Percentiles rank a stretch among this genome's conserved stretches.
Conservation (phyloP, 2,329 filamentous ascomycete species). For the Onygenales sp. region DNA sequence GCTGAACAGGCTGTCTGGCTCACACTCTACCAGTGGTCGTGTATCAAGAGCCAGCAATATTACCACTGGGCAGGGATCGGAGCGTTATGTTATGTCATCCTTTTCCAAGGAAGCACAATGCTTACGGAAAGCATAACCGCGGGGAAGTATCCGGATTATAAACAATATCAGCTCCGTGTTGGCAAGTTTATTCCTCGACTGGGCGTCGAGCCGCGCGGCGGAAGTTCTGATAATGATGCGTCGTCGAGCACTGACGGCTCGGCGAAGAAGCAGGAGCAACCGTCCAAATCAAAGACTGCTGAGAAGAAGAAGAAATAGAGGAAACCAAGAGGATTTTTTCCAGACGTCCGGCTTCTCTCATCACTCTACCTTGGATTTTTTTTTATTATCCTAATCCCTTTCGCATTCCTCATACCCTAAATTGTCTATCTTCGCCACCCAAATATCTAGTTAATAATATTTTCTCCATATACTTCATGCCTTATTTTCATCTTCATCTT, state of each 20-base stretch:
- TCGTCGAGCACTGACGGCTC: slow-evolving; percentile 15
- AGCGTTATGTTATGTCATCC: slow-evolving; percentile 56
- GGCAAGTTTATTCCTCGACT: slow-evolving; percentile 67
- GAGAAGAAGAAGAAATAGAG: not conserved
- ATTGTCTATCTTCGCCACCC: too few relatives aligned
- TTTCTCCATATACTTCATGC: too few relatives aligned
- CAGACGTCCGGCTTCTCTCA: too few relatives aligned
- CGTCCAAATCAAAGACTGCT: not conserved
- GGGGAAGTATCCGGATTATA: slow-evolving; percentile 81
- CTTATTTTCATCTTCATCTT: too few relatives aligned
- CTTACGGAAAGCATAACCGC: slow-evolving; percentile 75
- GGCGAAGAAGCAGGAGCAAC: slow-evolving; percentile 9
- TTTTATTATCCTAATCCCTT: too few relatives aligned
- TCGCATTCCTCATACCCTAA: too few relatives aligned
- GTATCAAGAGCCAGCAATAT: slow-evolving; percentile 58
- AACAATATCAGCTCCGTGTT: slow-evolving; percentile 70
- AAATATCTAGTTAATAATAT: too few relatives aligned
- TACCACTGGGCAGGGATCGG: slow-evolving; percentile 75
- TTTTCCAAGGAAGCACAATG: slow-evolving; percentile 85
- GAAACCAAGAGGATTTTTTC: too few relatives aligned
- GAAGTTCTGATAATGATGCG: not conserved
- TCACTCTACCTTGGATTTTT: too few relatives aligned
- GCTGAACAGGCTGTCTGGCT: slow-evolving; percentile 91
- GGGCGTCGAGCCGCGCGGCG: slow-evolving; percentile 22
- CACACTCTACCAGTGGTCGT: slow-evolving; percentile 78